These are phyloP conservation scores for Lodderomyces beijingensis DNA, from an alignment of 1,139 yeast genomes.

Conservation along the genomic window DNA sequence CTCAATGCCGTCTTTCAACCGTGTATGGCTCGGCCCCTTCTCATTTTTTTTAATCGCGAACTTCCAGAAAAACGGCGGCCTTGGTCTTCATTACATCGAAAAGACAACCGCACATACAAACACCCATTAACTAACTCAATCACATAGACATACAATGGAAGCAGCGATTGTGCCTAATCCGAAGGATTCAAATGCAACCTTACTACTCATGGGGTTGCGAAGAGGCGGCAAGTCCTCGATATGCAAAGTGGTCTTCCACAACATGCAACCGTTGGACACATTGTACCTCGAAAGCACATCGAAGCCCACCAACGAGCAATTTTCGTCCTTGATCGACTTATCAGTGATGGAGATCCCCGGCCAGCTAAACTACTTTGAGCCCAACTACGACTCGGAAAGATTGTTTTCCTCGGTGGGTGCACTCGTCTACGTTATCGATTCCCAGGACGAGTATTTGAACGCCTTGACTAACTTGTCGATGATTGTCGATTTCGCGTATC, in stretches of 20 bases:
- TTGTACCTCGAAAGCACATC: constrained; percentile 86
- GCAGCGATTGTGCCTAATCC: constrained; percentile 22
- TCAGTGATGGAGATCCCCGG: constrained; percentile 97
- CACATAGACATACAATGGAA: too few relatives aligned
- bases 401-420: constrained; percentile 87
- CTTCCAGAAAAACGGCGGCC: neutral
- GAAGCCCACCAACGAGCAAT: constrained; percentile 78
- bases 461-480: constrained; percentile 85
- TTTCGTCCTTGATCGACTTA: constrained; percentile 74
- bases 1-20: too few relatives aligned
- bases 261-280: constrained; percentile 95
- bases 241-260: constrained; percentile 91
- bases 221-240: constrained; percentile 83
- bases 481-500: constrained; percentile 84
- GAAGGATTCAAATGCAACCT: constrained; percentile 60
- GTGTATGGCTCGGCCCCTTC: too few relatives aligned
- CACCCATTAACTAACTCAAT: neutral
- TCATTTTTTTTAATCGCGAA: too few relatives aligned
- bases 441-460: constrained; percentile 90
- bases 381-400: constrained; percentile 72
- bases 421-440: constrained; percentile 87
- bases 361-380: constrained; percentile 84
- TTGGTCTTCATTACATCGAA: neutral
- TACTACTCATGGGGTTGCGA: constrained; percentile 81
- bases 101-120: neutral